phyloP scores from a whole-genome alignment of 805 yeast species.

The Saccharomycopsis amapae region DNA sequence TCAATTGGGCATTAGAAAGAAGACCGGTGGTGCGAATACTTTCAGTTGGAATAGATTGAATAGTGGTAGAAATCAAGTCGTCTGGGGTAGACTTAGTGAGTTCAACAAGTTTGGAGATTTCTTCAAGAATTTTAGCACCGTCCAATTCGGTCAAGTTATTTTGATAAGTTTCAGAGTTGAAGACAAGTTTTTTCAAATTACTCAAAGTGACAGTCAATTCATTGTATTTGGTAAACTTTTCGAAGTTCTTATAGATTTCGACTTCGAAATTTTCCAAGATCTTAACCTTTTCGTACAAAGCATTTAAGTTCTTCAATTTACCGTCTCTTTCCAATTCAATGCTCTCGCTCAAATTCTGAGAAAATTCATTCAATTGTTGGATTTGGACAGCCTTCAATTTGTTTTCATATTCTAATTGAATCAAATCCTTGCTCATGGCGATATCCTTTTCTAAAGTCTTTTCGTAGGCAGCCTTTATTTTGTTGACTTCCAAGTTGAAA shows the following conservation, averaged over 20 bases:
- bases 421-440: slow-evolving; percentile 55
- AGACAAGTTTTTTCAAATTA: slow-evolving; percentile 16
- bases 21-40: slow-evolving; percentile 46
- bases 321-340: slow-evolving; percentile 74
- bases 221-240: slow-evolving; percentile 32
- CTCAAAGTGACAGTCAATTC: slow-evolving; percentile 29
- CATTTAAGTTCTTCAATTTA: slow-evolving; percentile 61
- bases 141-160: slow-evolving; percentile 26
- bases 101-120: slow-evolving; percentile 50
- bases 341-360: slow-evolving; percentile 46
- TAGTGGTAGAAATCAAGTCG: slow-evolving; percentile 40
- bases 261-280: slow-evolving; percentile 49
- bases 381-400: slow-evolving; percentile 59
- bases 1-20: slow-evolving; percentile 68
- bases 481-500: slow-evolving; percentile 53
- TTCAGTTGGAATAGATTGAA: slow-evolving; percentile 40
- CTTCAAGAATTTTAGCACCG: slow-evolving; percentile 56
- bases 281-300: slow-evolving; percentile 47
- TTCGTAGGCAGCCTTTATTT: slow-evolving; percentile 53
- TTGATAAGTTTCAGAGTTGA: slow-evolving; percentile 17
- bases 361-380: slow-evolving; percentile 62
- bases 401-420: slow-evolving; percentile 67
- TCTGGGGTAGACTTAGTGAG: slow-evolving; percentile 38
- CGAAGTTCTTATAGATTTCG: slow-evolving; percentile 37
- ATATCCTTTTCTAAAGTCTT: slow-evolving; percentile 56